Evolutionary conservation across 2,329 filamentous ascomycete species (phyloP).

Genomic region (Penicillium freii): DNA sequence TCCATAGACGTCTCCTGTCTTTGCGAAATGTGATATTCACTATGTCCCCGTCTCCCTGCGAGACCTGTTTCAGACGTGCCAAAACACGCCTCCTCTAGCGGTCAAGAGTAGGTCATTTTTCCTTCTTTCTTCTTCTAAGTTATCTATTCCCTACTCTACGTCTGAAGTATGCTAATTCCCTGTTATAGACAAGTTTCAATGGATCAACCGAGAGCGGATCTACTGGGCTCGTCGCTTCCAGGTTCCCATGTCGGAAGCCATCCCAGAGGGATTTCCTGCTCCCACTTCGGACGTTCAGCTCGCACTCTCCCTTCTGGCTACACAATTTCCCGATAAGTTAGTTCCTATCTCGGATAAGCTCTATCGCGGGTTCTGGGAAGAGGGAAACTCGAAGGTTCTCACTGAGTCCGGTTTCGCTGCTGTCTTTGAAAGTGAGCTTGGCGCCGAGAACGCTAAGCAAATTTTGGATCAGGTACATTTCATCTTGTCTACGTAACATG

Average conservation of each 20-base stretch:
- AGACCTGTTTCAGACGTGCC: conserved; percentile 15
- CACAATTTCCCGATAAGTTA: conserved; percentile 4
- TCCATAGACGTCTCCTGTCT: conserved; percentile 15
- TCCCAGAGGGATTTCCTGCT: conserved; percentile 14
- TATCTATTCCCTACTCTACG: background rate
- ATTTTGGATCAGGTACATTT: background rate
- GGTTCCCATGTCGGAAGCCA: conserved; percentile 8
- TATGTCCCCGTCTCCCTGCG: conserved; percentile 14
- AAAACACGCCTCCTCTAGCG: conserved; percentile 12
- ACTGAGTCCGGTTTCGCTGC: conserved; percentile 1
- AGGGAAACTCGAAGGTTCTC: conserved; percentile 2
- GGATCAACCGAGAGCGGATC: conserved; percentile 17
- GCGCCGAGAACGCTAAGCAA: background rate
- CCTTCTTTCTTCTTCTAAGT: background rate
- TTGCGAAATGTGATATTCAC: conserved; percentile 11
- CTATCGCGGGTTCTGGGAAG: conserved; percentile 10
- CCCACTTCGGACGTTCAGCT: conserved; percentile 9
- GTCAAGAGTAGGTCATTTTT: conserved; percentile 12
- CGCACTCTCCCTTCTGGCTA: conserved; percentile 7
- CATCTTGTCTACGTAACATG: background rate
- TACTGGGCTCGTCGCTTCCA: conserved; percentile 18
- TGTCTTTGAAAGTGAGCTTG: conserved; percentile 5
- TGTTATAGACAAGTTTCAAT: conserved; percentile 13
- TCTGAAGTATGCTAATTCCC: background rate
- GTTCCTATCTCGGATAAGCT: background rate